Base-by-base conservation (phyloP, 305 asterid genomes). In the Andrographis paniculata region DNA sequence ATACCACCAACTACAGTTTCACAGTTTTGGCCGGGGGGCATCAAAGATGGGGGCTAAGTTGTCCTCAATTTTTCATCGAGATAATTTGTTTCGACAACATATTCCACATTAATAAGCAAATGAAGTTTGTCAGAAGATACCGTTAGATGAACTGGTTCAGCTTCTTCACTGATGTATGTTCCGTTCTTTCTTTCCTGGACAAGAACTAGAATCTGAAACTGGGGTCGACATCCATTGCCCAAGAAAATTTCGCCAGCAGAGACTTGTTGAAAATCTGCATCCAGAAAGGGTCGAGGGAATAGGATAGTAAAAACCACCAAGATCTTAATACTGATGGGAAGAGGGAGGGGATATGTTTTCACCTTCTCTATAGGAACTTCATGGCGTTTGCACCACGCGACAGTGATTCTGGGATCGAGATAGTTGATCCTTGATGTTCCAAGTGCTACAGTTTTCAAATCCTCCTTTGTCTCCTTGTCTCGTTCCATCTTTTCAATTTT, bases 281-380 rank as follows among this genome's bases (percentile, higher is more conserved):
- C 7, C 4, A n/a, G 16, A 33, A 12, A 33, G 13, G 13, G 13
- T 33, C 10, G 0, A 33, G 39, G n/a, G 4, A 33, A n/a, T 6
- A 8, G 39, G 13, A 6, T 12, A 10, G 10, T 27, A 27, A 5
- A 27, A 9, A 1, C 38, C 8, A 9, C 2, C 38, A 33, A 33
- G 9, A 2, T 0, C 12, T n/a, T 6, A 33, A 2, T 2, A 13
- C 12, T 33, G 14, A 13, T 37, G 8, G 17, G 6, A 37, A 37
- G 14, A 13, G 17, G 8, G 12, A 7, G n/a, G 1, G 12, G 14
- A 2, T 7, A 33, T 7, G 17, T 3, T 7, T 3, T 23, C 45
- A 84, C 99, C 99, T 87, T 92, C 70, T 92, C 99, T 1, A 92
- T 87, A 37, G 99, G 99, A 63, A 92, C 96, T 67, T 92, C 99